phyloP scores from a whole-genome alignment of 2,329 filamentous ascomycete genomes.

The Botryotinia calthae region DNA sequence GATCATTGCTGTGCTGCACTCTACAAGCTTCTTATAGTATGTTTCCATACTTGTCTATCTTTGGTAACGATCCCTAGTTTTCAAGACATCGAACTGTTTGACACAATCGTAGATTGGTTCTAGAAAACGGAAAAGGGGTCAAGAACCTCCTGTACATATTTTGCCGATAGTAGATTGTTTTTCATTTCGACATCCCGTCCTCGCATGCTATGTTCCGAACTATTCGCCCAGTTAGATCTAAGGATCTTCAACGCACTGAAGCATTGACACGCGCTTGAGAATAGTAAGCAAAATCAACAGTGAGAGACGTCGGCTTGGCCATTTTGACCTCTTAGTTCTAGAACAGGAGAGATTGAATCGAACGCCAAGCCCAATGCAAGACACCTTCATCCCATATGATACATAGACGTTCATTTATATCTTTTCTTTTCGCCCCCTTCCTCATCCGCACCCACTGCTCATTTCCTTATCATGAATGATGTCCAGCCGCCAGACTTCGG shows the following conservation, averaged over 20 bases:
- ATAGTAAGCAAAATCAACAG: background rate
- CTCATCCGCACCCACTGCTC: constrained; percentile 14
- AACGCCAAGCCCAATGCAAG: constrained; percentile 29
- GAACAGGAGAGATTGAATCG: constrained; percentile 15
- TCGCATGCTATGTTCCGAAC: background rate
- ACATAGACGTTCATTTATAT: constrained; percentile 27
- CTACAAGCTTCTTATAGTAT: background rate
- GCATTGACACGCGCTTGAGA: background rate
- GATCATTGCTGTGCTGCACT: background rate
- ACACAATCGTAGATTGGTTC: background rate
- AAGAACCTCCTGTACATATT: background rate
- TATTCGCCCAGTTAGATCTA: background rate
- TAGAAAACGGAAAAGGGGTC: background rate
- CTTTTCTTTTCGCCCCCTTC: constrained; percentile 11
- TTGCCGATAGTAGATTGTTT: background rate
- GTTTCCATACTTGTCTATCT: background rate
- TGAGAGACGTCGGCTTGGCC: background rate
- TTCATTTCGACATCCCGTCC: background rate
- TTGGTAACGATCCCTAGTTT: background rate
- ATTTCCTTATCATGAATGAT: constrained; percentile 32
- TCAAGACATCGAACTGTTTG: background rate
- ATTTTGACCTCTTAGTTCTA: constrained; percentile 11
- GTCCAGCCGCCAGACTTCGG: constrained; percentile 32
- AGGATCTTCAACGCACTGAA: background rate
- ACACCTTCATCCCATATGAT: constrained; percentile 31